A percentile compares a stretch with the other conserved stretches of the same genome.
phyloP scores from a whole-genome alignment of 2,329 filamentous ascomycete species.

The Monilinia aucupariae region DNA sequence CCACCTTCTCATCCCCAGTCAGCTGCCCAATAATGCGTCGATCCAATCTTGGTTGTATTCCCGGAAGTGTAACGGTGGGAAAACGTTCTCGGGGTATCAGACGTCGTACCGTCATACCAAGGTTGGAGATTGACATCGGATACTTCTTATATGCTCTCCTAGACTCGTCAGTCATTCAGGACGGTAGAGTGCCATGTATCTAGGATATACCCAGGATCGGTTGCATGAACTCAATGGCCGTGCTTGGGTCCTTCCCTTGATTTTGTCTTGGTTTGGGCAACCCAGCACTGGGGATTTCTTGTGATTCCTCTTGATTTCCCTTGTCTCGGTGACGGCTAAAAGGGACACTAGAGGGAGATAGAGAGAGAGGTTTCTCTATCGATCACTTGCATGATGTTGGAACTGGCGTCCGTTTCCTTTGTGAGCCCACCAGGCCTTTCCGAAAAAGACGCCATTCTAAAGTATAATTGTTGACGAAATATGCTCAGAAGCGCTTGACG shows the following conservation, averaged over 20 bases:
- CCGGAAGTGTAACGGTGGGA: not conserved
- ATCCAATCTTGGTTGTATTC: not conserved
- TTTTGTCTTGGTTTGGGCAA: not conserved
- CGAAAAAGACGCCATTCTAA: slow-evolving; percentile 10
- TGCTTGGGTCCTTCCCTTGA: slow-evolving; percentile 6
- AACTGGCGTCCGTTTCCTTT: slow-evolving; percentile 6
- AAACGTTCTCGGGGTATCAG: not conserved
- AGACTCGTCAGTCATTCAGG: not conserved
- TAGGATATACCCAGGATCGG: slow-evolving; percentile 1
- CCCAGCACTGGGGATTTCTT: not conserved
- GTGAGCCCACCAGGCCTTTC: too few relatives aligned
- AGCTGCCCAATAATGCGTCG: not conserved
- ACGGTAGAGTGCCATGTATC: not conserved
- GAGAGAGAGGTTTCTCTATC: slow-evolving; percentile 7
- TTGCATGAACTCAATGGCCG: slow-evolving; percentile 17
- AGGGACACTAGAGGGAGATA: not conserved
- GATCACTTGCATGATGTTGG: slow-evolving; percentile 15
- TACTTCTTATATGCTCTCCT: not conserved
- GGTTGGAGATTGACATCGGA: not conserved
- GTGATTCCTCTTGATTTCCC: slow-evolving; percentile 1
- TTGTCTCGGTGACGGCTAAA: slow-evolving; percentile 2
- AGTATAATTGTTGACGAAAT: slow-evolving; percentile 8
- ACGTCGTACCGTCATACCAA: not conserved
- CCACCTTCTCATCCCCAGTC: not conserved
- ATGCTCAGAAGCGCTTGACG: too few relatives aligned